Evolutionary conservation across 148 eudicot species (phyloP), one percentile per base, ranked within the genome.

Genomic region (Rhododendron ferrugineum): DNA sequence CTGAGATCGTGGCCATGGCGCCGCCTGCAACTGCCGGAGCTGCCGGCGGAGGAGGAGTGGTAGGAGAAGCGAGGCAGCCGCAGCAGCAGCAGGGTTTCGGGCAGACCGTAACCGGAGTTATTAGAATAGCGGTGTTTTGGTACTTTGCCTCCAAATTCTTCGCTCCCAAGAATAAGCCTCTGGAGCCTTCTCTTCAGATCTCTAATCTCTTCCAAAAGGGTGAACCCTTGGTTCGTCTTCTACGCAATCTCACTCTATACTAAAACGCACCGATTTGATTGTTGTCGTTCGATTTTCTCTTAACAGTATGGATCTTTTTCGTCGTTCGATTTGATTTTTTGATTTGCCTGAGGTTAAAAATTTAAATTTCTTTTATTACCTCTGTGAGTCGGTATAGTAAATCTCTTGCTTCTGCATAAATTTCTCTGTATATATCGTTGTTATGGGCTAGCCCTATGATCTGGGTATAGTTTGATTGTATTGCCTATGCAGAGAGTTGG

Each of bases 81-180:
- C 91, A 87, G 82, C 93, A 85, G 30, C 87, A 81, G 23, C 87
- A 47, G 6, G 90, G 98, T 0, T 47, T 92, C 32, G 94, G 98
- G 0, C 90, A 92, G 81, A 89, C 94, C 32, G 84, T 97, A 2
- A 81, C 92, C 0, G 99, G 98, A 30, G 85, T 97, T 2, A 92
- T 97, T 30, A 91, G 98, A 77, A 88, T 97, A 60, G 95, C 92
- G 30, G 93, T 97, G 5, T 92, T 97, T 80, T 94, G 98, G 94
- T 97, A 94, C 89, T 97, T 97, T 83, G 93, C 96, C 13, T 97
- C 99, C 20, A 94, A 94, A 34, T 97, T 97, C 90, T 93, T 93
- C 84, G 89, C 94, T 56, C 94, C 99, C 22, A 89, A 90, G 86
- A 90, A 10, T 26, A 66, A 89, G 83, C 78, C 98, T 16, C 15